A percentile compares a stretch with the other conserved stretches of the same genome.
Conservation (phyloP, 345 rosid genomes). For the Salix exigua region DNA sequence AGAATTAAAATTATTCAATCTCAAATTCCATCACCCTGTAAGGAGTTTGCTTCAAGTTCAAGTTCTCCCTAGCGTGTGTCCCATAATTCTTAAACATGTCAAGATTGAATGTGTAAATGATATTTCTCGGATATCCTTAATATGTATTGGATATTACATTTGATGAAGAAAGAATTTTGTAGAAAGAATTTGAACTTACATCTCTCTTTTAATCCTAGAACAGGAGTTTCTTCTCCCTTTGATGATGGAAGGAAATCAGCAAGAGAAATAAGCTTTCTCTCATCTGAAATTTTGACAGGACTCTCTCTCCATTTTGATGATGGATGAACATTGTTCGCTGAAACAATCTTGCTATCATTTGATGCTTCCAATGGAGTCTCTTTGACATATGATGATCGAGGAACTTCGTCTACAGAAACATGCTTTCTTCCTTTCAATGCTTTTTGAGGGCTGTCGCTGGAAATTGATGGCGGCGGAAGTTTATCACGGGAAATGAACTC, state of each 20-base stretch:
- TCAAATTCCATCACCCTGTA: background rate
- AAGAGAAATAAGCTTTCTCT: conserved; percentile 2
- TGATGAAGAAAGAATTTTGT: background rate
- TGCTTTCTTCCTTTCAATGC: conserved; percentile 24
- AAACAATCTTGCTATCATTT: conserved; percentile 12
- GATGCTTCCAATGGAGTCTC: conserved; percentile 17
- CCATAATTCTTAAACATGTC: background rate
- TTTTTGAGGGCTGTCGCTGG: conserved; percentile 27
- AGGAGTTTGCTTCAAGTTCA: background rate
- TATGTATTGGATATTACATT: background rate
- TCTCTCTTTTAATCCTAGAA: conserved; percentile 36
- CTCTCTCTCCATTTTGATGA: background rate
- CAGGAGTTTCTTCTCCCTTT: conserved; percentile 19
- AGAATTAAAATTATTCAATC: background rate
- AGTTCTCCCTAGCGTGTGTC: background rate
- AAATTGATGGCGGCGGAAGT: conserved; percentile 22
- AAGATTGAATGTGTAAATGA: too few species aligned
- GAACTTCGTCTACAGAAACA: conserved; percentile 15
- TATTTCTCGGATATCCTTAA: background rate
- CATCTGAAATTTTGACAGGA: background rate
- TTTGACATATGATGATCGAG: conserved; percentile 1
- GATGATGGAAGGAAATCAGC: conserved; percentile 25
- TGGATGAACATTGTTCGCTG: background rate
- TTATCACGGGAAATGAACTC: conserved; percentile 43
- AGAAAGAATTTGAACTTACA: conserved; percentile 38